phyloP scores from a whole-genome alignment of 257 asterid species.

The Perilla frutescens region DNA sequence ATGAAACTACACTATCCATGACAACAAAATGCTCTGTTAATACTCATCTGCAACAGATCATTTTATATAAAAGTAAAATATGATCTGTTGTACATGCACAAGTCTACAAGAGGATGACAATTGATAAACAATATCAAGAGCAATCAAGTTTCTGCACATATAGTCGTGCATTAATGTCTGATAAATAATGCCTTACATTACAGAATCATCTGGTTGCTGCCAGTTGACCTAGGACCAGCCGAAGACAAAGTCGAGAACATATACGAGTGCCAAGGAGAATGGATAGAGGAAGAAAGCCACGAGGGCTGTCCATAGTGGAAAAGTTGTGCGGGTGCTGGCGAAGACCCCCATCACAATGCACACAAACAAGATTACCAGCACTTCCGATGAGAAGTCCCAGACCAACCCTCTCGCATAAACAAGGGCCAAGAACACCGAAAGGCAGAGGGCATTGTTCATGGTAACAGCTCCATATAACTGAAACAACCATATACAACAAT shows the following conservation, averaged over 20 bases:
- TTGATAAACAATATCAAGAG: neutral
- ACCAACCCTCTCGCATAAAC: conserved; percentile 75
- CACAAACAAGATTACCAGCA: conserved; percentile 79
- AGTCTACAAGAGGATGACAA: neutral
- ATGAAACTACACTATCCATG: neutral
- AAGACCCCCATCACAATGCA: conserved; percentile 83
- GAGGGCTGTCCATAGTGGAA: conserved; percentile 83
- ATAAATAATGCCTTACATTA: neutral
- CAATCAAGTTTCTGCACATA: neutral
- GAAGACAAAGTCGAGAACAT: conserved; percentile 79
- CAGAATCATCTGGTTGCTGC: neutral
- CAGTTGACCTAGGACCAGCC: conserved; percentile 71
- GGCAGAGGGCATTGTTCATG: conserved; percentile 85
- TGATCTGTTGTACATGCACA: neutral
- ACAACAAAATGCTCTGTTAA: neutral
- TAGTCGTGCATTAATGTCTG: neutral
- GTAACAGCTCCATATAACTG: conserved; percentile 95
- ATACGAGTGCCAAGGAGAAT: conserved; percentile 78
- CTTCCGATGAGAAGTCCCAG: conserved; percentile 98
- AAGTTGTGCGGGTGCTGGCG: conserved; percentile 81
- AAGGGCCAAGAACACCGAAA: conserved; percentile 86
- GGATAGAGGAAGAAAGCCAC: conserved; percentile 83
- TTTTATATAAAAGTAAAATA: neutral
- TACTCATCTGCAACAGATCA: neutral
- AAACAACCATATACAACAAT: neutral